Base-by-base conservation (phyloP, 257 asterid species). In the Anisodus acutangulus region DNA sequence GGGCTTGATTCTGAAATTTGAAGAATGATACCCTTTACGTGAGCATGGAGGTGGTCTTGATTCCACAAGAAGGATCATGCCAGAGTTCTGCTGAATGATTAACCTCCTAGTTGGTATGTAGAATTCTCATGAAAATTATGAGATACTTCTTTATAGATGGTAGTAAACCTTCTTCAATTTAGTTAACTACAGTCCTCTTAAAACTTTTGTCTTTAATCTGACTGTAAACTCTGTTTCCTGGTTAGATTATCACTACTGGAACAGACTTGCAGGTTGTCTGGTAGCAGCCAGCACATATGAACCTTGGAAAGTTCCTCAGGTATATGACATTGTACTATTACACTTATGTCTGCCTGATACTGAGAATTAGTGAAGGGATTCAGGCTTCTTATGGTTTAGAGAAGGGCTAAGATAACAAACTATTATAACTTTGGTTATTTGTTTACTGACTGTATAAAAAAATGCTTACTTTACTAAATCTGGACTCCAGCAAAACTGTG, bases 31-130 rank as follows among this genome's bases (percentile, higher is more conserved):
- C 22, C 45, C 62, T 19, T 72, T 45, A 47, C 12, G 37, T 22
- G 80, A 74, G 41, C 7, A 2, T 47, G 19, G 80, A 49, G 60
- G 49, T 74, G 41, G 43, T 49, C n/a, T 7, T 45, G 80, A 19
- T 72, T 72, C 80, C 19, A 10, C 41, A 72, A 72, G 59, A 45
- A 47, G 59, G 55, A 5, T 72, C 13, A 72, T 72, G 60, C 80
- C 19, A 22, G 22, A 49, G 60, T 74, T 10, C 12, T 19, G 81
- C 43, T 3, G 60, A 72, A 74, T 51, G 60, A 49, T 11, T 74
- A 49, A 74, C 81, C 62, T 74, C 80, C 41, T 74, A 49, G 39
- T 47, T 47, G 16, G 80, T 49, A 22, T 74, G 54, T 69, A 69
- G 15, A 74, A 49, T 41, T 74, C 10, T 22, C 60, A 11, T 74